Conservation (phyloP, 2,329 filamentous ascomycete genomes). For the Talaromyces sp. region DNA sequence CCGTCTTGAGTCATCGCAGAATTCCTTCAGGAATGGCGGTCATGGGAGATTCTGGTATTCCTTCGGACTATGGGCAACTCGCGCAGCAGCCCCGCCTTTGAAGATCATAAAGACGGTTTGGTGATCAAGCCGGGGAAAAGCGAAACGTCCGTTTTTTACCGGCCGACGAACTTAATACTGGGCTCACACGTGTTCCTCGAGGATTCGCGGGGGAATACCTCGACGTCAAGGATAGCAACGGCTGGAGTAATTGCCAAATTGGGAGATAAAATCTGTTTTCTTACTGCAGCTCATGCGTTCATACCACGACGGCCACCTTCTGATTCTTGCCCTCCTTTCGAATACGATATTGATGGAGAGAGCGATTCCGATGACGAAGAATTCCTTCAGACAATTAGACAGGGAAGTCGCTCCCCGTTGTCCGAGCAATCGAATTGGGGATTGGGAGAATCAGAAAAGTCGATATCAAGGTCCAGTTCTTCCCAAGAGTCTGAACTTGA, state of each 20-base stretch:
- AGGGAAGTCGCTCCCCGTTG: background rate
- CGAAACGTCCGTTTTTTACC: background rate
- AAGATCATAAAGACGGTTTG: background rate
- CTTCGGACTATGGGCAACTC: too few species aligned
- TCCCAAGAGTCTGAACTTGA: background rate
- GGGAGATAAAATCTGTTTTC: background rate
- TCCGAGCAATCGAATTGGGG: background rate
- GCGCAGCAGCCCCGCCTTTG: background rate
- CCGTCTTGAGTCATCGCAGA: too few species aligned
- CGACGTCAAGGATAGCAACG: background rate
- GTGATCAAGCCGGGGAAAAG: background rate
- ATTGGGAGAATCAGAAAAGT: background rate
- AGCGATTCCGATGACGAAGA: background rate
- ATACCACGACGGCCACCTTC: background rate
- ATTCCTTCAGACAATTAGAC: background rate
- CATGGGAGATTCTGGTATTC: background rate
- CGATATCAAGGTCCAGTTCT: background rate
- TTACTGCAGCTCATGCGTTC: background rate
- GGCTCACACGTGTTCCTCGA: background rate
- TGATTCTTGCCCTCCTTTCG: background rate
- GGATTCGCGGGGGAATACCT: fast-evolving
- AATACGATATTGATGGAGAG: background rate
- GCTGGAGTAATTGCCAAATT: background rate
- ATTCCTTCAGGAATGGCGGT: too few species aligned
- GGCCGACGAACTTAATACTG: background rate